Base-by-base conservation (phyloP, 441 rosid genomes). In the Pelargonium fulgidum region DNA sequence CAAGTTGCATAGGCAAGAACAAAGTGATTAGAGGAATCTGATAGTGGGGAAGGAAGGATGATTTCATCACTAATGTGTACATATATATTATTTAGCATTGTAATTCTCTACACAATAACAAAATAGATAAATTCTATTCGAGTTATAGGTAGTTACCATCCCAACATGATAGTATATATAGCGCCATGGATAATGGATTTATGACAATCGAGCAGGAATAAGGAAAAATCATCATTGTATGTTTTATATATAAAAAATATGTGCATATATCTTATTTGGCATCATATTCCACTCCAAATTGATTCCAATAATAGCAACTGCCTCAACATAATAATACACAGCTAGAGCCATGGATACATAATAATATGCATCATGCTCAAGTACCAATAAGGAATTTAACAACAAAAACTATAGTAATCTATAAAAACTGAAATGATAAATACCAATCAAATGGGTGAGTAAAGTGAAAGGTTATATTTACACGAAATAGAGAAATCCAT, bases 401-500 rank as follows among this genome's bases (percentile, higher is more conserved):
- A 56, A 17, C 62, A 56, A 56, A 16, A 56, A 17, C 20, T 16
- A 54, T 22, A 54, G 8, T 4, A 16, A 54, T 16, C 16, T 54
- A 11, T 13, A 61, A 8, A 20, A 61, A 61, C 39, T 29, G 41
- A 62, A 62, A n/a, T 4, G 48, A 39, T 17, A 16, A 64, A 22
- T 12, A 71, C 5, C 7, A 54, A 19, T 39, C 41, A 42, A 29
- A 19, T n/a, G 48, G 6, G 58, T 22, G 17, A 70, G 56, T 5
- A 22, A 54, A 2, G n/a, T 61, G 59, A 42, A 33, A 66, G 36
- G 11, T 64, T 50, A 59, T 52, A 17, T 52, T 52, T 48, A 20
- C 47, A 64, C 66, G 68, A 12, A 20, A 36, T 17, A 71, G 42
- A 74, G 66, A 39, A 69, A 67, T 58, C 47, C 0, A 73, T 33